Evolutionary conservation across 108 stramenopile species (phyloP), one percentile per base, ranked within the genome.

Genomic region (Skeletonema tropicum): DNA sequence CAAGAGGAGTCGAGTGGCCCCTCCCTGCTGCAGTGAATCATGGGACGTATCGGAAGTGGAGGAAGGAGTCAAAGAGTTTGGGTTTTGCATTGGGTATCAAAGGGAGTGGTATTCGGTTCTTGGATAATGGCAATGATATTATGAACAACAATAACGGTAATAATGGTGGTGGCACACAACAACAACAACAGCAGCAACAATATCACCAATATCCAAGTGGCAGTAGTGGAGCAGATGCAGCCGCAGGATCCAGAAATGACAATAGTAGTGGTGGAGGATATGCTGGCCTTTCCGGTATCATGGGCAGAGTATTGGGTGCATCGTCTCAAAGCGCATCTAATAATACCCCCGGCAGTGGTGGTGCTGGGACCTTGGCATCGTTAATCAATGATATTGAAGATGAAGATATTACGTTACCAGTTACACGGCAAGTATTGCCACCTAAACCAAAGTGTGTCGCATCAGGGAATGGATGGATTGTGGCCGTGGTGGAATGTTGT

Each of bases 1-100:
- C 93, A 10, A 80, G 93, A 14, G 78, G 91, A 58, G 90, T 94
- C 52, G 91, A 94, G 77, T 92, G 91, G 93, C 93, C 91, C 1
- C 84, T 94, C 12, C 90, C 90, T 4, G 66, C 84, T 23, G 35
- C 84, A 21, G 63, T 94, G 17, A 77, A 83, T 15, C 67, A 79
- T 15, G 21, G 75, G 8, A 66, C 84, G 13, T 90, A 90, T 65
- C 85, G 86, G 17, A 88, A 87, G 60, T 65, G 84, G 12, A 52
- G 73, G 17, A 73, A 84, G 33, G 81, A 79, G 17, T 79, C 74
- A 61, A 71, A 78, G 71, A 60, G 80, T 12, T 72, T 78, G n/a
- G 91, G 85, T 4, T 13, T 52, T 1, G 42, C 73, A 15, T 38
- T 87, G 60, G 91, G 89, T 2, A 90, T 90, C 41, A n/a, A 17